Base-by-base conservation (phyloP, 441 rosid genomes). In the Pelargonium myrrhifolium region DNA sequence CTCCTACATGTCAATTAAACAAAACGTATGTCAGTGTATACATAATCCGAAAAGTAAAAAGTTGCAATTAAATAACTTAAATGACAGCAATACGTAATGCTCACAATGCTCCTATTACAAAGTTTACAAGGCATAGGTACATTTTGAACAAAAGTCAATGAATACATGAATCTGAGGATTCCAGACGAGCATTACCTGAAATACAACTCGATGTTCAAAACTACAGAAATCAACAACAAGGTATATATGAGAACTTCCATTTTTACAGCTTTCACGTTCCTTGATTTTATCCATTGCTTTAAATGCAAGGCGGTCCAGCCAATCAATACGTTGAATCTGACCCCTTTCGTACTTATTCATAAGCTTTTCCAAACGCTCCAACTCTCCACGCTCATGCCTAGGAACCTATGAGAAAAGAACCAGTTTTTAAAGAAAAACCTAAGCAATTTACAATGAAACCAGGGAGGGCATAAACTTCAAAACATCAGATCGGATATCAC, bases 161-260 rank as follows among this genome's bases (percentile, higher is more conserved):
- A 43, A 10, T 42, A 21, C 5, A 59, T 59, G 63, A 61, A 62
- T n/a, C 6, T 31, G 61, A 62, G 45, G 49, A 26, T 22, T 56
- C 17, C 18, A 58, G 37, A 64, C 37, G 15, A 62, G 62, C 1
- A 45, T n/a, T 77, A 94, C 99, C 99, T 92, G 98, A 76, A 92
- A 92, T 76, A 92, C 97, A 77, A 92, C 99, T 68, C 93, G 85
- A 75, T 94, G 99, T 71, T 94, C 99, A 51, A 94, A 90, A 71
- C 98, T 80, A 79, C 90, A 86, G 82, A 94, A 89, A 80, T 94
- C 94, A 67, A 92, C 84, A 66, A 94, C 85, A 81, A 92, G 80
- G 82, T 92, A 92, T 49, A 88, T 71, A 77, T 83, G 69, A 65
- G 94, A 88, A 77, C 82, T 87, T 74, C 93, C 98, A 78, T 71